phyloP scores from a whole-genome alignment of 1,284 basidiomycete genomes.

The Ustilago crameri region DNA sequence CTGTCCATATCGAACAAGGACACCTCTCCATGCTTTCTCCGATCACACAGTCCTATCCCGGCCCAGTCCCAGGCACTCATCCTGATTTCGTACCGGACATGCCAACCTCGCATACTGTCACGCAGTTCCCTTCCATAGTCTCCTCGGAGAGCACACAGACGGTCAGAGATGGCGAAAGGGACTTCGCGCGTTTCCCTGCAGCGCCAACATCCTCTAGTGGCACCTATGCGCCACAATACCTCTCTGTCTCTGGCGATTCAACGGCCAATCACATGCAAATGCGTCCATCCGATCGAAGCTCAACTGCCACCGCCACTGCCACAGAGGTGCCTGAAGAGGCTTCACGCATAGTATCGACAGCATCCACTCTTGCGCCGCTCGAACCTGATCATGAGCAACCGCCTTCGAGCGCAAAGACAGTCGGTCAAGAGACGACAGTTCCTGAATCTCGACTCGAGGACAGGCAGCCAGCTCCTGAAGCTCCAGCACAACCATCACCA shows the following conservation, averaged over 20 bases:
- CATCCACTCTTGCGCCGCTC: constrained; percentile 29
- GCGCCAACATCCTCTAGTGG: neutral
- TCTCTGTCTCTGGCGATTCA: constrained; percentile 18
- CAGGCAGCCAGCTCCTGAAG: neutral
- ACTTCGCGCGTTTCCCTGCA: neutral
- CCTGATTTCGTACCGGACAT: constrained; percentile 1
- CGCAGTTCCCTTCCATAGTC: constrained; percentile 1
- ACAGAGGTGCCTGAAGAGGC: constrained; percentile 10
- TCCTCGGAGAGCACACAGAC: constrained; percentile 23
- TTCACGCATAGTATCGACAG: constrained; percentile 27
- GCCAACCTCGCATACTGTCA: constrained; percentile 5
- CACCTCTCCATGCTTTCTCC: constrained; percentile 12
- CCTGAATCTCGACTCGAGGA: neutral
- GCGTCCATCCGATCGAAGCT: constrained; percentile 25
- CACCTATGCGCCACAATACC: constrained; percentile 9
- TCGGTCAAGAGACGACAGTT: neutral
- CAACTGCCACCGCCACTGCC: constrained; percentile 25
- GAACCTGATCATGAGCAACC: neutral
- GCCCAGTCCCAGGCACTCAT: constrained; percentile 2
- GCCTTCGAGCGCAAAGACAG: neutral
- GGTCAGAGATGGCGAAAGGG: constrained; percentile 2
- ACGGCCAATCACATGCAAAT: constrained; percentile 9
- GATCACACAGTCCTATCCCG: constrained; percentile 7
- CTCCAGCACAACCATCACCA: neutral
- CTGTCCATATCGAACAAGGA: constrained; percentile 16